Evolutionary conservation across 805 yeast species (phyloP).

Genomic region (Suhomyces sp.): DNA sequence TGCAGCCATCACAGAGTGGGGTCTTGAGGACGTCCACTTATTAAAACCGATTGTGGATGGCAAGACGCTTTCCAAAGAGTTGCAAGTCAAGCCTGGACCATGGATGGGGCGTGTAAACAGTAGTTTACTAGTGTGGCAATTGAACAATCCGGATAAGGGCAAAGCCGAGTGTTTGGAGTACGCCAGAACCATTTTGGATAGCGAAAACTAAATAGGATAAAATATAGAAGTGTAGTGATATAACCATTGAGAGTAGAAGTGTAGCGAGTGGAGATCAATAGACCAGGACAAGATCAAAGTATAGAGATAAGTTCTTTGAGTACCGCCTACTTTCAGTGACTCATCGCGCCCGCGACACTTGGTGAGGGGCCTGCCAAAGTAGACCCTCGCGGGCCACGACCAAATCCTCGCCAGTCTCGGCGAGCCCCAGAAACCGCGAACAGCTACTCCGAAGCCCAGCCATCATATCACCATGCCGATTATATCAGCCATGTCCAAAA

Average conservation of each 20-base stretch:
- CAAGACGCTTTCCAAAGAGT: conserved; percentile 52
- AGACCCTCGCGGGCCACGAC: background rate
- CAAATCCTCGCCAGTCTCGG: background rate
- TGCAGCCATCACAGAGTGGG: conserved; percentile 25
- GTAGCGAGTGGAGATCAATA: background rate
- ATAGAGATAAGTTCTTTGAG: too few species aligned
- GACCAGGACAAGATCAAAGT: too few species aligned
- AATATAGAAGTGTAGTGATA: background rate
- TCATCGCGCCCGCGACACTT: background rate
- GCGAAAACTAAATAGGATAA: background rate
- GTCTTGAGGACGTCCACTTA: conserved; percentile 43
- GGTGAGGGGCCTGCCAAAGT: background rate
- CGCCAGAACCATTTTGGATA: conserved; percentile 19
- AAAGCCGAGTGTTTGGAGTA: conserved; percentile 55
- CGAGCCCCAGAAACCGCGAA: background rate
- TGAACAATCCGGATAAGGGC: conserved; percentile 61
- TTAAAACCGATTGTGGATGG: conserved; percentile 76
- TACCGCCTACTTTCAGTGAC: background rate
- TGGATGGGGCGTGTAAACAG: conserved; percentile 69
- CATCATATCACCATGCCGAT: background rate
- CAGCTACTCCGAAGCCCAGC: background rate
- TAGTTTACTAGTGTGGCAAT: conserved; percentile 66
- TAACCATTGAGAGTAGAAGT: background rate
- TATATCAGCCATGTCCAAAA: background rate
- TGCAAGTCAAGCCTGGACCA: conserved; percentile 74